phyloP scores from a whole-genome alignment of 208 protist species.

The Acanthamoeba lenticulata region DNA sequence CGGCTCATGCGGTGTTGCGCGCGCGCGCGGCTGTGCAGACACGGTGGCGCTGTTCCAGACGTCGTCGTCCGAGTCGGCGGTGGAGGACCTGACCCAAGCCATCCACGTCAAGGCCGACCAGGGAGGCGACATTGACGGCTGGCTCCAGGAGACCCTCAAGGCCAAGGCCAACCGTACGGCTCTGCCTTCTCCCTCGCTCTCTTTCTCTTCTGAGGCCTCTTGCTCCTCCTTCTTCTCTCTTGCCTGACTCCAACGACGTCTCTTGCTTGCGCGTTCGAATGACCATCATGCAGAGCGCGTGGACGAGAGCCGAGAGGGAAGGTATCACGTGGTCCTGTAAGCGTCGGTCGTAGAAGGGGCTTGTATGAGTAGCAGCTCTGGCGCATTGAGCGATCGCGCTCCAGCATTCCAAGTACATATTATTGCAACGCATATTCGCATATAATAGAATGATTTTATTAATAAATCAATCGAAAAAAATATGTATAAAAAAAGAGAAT shows the following conservation, averaged over 20 bases:
- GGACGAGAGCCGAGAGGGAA: neutral
- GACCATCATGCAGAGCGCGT: neutral
- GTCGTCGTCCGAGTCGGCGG: neutral
- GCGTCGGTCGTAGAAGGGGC: too few species aligned
- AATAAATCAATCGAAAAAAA: too few species aligned
- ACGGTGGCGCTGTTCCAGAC: slow-evolving; percentile 45
- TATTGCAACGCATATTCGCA: too few species aligned
- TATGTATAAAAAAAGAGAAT: too few species aligned
- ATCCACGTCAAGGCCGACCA: slow-evolving; percentile 50
- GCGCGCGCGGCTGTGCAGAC: too few species aligned
- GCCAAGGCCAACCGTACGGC: neutral
- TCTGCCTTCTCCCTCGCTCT: neutral
- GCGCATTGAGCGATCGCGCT: too few species aligned
- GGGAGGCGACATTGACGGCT: slow-evolving; percentile 2
- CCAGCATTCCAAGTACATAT: too few species aligned
- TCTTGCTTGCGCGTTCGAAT: neutral
- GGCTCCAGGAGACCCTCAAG: neutral
- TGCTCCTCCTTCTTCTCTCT: too few species aligned
- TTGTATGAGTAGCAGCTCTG: too few species aligned
- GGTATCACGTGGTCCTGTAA: neutral
- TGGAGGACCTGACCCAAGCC: neutral
- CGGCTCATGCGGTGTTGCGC: too few species aligned
- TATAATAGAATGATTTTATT: too few species aligned
- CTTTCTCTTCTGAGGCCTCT: too few species aligned
- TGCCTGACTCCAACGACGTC: neutral